phyloP scores from a whole-genome alignment of 495 filamentous ascomycete genomes.

The Penicillium maclennaniae region DNA sequence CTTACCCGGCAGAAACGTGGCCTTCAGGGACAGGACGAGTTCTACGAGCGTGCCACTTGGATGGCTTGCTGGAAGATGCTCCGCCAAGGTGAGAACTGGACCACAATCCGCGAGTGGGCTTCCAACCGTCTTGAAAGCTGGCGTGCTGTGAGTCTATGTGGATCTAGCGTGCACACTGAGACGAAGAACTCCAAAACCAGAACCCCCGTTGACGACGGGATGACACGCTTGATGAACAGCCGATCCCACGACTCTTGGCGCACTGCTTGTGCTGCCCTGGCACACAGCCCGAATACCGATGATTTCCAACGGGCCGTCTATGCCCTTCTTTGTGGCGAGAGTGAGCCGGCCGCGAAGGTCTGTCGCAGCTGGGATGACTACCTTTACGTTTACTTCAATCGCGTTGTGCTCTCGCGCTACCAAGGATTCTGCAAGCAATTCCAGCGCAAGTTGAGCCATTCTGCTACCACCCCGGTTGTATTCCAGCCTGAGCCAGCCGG shows the following conservation, averaged over 20 bases:
- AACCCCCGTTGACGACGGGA: constrained; percentile 39
- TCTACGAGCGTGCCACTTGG: constrained; percentile 84
- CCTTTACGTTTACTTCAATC: constrained; percentile 87
- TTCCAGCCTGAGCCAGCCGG: constrained; percentile 40
- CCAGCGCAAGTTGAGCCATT: constrained; percentile 39
- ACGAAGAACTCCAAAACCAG: constrained; percentile 22
- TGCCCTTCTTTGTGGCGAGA: constrained; percentile 78
- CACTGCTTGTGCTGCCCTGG: constrained; percentile 73
- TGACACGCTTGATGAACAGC: constrained; percentile 47
- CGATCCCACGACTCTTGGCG: constrained; percentile 63
- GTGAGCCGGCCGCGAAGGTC: constrained; percentile 67
- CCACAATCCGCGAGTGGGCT: constrained; percentile 76
- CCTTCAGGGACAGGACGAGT: constrained; percentile 75
- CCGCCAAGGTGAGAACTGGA: constrained; percentile 67
- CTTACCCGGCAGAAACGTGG: constrained; percentile 67
- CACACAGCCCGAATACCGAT: constrained; percentile 60
- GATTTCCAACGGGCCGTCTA: constrained; percentile 88
- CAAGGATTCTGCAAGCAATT: constrained; percentile 44
- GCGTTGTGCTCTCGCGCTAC: constrained; percentile 59
- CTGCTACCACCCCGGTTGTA: constrained; percentile 27
- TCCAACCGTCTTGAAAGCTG: constrained; percentile 73
- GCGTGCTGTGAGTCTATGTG: constrained; percentile 61
- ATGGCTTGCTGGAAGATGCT: constrained; percentile 85
- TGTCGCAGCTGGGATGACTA: constrained; percentile 84
- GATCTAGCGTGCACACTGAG: constrained; percentile 35